These are phyloP conservation scores for Candida wancherniae DNA, from an alignment of 805 yeast genomes.

Conservation along the genomic window DNA sequence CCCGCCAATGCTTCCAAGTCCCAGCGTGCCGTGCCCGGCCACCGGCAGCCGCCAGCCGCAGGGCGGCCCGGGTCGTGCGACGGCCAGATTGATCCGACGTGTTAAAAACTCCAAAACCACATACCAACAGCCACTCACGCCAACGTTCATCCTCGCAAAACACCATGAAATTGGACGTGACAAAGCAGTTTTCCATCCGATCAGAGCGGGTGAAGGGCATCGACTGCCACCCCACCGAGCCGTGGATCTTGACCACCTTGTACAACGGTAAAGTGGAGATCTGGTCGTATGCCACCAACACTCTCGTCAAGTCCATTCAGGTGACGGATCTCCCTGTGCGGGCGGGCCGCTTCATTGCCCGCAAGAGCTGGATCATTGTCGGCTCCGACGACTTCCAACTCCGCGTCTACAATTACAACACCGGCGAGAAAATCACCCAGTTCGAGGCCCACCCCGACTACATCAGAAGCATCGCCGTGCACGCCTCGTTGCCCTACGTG, in stretches of 20 bases:
- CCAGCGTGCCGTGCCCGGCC: too few relatives aligned
- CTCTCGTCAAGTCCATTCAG: conserved; percentile 82
- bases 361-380: conserved; percentile 95
- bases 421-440: conserved; percentile 90
- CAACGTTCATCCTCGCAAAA: too few relatives aligned
- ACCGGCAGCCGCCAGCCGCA: too few relatives aligned
- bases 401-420: conserved; percentile 90
- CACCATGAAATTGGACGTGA: conserved; percentile 39
- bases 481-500: conserved; percentile 86
- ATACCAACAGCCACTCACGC: too few relatives aligned
- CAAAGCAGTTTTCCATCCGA: conserved; percentile 83
- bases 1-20: too few relatives aligned
- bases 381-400: conserved; percentile 95
- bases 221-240: conserved; percentile 97
- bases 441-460: conserved; percentile 99
- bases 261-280: conserved; percentile 89
- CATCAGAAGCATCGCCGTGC: conserved; percentile 88
- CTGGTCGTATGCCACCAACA: conserved; percentile 86
- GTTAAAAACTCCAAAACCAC: too few relatives aligned
- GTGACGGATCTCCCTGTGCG: conserved; percentile 96
- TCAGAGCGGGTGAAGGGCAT: conserved; percentile 97
- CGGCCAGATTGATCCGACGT: too few relatives aligned
- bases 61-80: too few relatives aligned
- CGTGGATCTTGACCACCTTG: conserved; percentile 91
- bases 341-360: conserved; percentile 89